Percentiles rank a stretch among this genome's conserved stretches.
Conservation (phyloP, 192 early-diverging fungal species). For the Rhizophagus prolifer region DNA sequence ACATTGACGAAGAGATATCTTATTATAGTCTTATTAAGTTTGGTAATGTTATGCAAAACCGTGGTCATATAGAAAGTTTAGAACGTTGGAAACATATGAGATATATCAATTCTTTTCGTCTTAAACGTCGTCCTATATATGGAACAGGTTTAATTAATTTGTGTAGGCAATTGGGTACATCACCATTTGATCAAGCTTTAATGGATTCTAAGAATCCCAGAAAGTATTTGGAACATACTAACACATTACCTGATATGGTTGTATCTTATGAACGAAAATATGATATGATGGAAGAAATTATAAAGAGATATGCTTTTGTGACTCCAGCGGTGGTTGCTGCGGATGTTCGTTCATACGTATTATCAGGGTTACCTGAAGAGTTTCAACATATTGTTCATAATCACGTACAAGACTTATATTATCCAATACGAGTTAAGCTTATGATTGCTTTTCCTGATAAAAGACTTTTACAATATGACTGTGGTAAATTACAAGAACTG, state of each 20-base stretch:
- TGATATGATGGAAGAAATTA: constrained; percentile 37
- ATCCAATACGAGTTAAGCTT: constrained; percentile 59
- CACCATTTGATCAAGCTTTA: constrained; percentile 7
- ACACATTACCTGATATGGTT: constrained; percentile 38
- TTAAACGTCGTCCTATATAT: constrained; percentile 39
- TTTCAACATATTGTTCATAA: constrained; percentile 20
- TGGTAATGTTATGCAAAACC: constrained; percentile 37
- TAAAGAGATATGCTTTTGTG: constrained; percentile 60
- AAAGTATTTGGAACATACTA: constrained; percentile 35
- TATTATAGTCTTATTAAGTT: constrained; percentile 49
- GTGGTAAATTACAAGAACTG: constrained; percentile 71
- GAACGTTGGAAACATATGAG: constrained; percentile 45
- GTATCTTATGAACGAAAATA: constrained; percentile 42
- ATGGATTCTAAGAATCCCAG: constrained; percentile 37
- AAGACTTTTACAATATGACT: constrained; percentile 80
- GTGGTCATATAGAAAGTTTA: constrained; percentile 17
- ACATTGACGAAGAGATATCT: not conserved
- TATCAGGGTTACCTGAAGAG: constrained; percentile 28
- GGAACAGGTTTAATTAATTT: constrained; percentile 43
- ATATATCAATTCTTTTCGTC: constrained; percentile 48
- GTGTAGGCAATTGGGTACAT: constrained; percentile 29
- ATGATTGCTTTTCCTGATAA: constrained; percentile 84
- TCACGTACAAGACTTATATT: constrained; percentile 53
- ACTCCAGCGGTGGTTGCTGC: constrained; percentile 51
- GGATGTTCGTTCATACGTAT: constrained; percentile 27